Conservation (phyloP, 768 basidiomycete species). For the Mycena filopes region DNA sequence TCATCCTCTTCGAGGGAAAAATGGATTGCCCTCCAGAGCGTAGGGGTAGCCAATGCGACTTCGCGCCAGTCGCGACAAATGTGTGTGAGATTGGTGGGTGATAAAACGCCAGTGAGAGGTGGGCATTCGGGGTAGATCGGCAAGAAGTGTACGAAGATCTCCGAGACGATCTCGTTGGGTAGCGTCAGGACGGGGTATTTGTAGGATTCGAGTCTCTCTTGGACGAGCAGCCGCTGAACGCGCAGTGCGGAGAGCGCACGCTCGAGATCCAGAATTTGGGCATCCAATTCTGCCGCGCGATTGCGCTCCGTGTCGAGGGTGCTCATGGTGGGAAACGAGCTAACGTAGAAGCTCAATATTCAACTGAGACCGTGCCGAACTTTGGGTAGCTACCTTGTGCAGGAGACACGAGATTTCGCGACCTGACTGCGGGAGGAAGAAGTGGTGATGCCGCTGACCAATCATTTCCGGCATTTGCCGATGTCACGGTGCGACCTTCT, state of each 20-base stretch:
- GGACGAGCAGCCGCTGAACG: background rate
- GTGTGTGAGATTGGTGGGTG: background rate
- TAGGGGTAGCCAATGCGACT: background rate
- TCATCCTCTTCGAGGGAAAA: background rate
- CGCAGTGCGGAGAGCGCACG: background rate
- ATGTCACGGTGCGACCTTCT: too few relatives aligned
- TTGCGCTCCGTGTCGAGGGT: background rate
- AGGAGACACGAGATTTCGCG: too few relatives aligned
- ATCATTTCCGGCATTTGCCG: too few relatives aligned
- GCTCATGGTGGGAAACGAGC: too few relatives aligned
- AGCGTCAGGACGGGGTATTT: constrained; percentile 2
- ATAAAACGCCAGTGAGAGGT: background rate
- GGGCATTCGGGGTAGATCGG: constrained; percentile 2
- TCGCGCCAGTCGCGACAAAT: constrained; percentile 1
- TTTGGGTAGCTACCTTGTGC: too few relatives aligned
- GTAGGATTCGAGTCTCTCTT: background rate
- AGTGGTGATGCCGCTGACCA: too few relatives aligned
- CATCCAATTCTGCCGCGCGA: background rate
- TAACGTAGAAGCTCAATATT: too few relatives aligned
- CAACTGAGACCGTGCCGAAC: too few relatives aligned
- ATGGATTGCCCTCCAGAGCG: background rate
- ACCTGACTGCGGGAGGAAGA: too few relatives aligned
- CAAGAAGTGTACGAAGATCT: constrained; percentile 6
- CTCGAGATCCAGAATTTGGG: background rate
- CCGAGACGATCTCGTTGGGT: constrained; percentile 1